A percentile compares a stretch with the other conserved stretches of the same genome.
Evolutionary conservation across 345 rosid species (phyloP).

Genomic region (Noccaea caerulescens): DNA sequence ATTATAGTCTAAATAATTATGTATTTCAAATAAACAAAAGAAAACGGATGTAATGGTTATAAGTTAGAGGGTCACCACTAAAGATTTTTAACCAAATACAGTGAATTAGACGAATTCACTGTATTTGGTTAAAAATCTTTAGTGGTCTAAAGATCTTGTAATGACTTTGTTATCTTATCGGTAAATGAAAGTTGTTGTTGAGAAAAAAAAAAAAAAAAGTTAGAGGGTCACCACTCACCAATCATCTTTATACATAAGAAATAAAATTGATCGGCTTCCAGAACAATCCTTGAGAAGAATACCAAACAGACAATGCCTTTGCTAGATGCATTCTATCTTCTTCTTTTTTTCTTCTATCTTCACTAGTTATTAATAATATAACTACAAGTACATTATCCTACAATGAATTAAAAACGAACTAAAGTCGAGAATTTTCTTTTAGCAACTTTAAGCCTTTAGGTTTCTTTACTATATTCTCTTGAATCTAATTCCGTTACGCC

Average conservation of each 20-base stretch:
- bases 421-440: constrained; percentile 12
- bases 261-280: background rate
- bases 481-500: constrained; percentile 40
- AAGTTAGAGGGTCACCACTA: no score
- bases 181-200: no score
- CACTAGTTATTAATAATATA: background rate
- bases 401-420: constrained; percentile 4
- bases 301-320: constrained; percentile 5
- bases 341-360: background rate
- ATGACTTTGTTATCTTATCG: no score
- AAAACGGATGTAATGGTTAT: background rate
- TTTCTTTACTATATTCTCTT: constrained; percentile 38
- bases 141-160: no score
- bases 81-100: no score
- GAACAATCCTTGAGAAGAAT: constrained; percentile 31
- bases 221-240: background rate
- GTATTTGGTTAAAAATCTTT: no score
- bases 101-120: no score
- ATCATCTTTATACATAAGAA: background rate
- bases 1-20: background rate
- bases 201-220: no score
- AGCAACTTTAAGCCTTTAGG: constrained; percentile 40
- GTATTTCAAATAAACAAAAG: no score
- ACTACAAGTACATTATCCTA: constrained; percentile 6
- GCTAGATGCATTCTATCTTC: constrained; percentile 30